These are phyloP conservation scores for Aplosporella prunicola DNA, from an alignment of 2,329 filamentous ascomycete species.

Conservation along the genomic window DNA sequence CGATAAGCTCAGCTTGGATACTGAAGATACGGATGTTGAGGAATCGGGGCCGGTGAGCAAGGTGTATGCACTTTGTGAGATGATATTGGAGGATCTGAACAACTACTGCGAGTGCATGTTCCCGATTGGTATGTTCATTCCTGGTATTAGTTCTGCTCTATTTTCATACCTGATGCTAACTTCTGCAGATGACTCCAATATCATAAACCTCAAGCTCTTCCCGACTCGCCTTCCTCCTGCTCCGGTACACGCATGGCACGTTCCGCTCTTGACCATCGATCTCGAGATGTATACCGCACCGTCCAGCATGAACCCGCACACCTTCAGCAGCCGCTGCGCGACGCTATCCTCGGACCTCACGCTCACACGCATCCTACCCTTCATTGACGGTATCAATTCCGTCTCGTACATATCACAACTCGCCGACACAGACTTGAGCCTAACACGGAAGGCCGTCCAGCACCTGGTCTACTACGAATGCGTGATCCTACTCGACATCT, in stretches of 20 bases:
- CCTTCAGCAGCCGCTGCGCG: constrained; percentile 24
- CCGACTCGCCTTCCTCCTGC: constrained; percentile 70
- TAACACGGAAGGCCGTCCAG: constrained; percentile 76
- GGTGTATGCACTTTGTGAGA: constrained; percentile 66
- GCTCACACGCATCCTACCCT: constrained; percentile 66
- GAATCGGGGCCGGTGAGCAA: constrained; percentile 32
- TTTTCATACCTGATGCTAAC: constrained; percentile 9
- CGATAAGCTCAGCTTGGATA: constrained; percentile 7
- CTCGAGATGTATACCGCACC: constrained; percentile 16
- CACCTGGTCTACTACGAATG: constrained; percentile 92
- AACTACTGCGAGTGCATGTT: constrained; percentile 99
- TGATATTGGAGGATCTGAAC: constrained; percentile 84
- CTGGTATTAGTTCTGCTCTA: too few species aligned
- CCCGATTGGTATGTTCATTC: constrained; percentile 68
- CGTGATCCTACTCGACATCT: constrained; percentile 82
- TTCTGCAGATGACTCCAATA: constrained; percentile 74
- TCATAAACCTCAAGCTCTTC: constrained; percentile 92
- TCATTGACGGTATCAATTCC: constrained; percentile 86
- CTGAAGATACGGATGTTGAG: constrained; percentile 8
- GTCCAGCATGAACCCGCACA: constrained; percentile 7
- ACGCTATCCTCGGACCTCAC: constrained; percentile 62
- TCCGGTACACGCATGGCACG: constrained; percentile 76
- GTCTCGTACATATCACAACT: constrained; percentile 76
- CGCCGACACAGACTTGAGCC: constrained; percentile 76
- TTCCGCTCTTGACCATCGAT: constrained; percentile 62